Evolutionary conservation across 345 rosid genomes (phyloP), one percentile per base, ranked within the genome.

Genomic region (Pugionium cornutum): DNA sequence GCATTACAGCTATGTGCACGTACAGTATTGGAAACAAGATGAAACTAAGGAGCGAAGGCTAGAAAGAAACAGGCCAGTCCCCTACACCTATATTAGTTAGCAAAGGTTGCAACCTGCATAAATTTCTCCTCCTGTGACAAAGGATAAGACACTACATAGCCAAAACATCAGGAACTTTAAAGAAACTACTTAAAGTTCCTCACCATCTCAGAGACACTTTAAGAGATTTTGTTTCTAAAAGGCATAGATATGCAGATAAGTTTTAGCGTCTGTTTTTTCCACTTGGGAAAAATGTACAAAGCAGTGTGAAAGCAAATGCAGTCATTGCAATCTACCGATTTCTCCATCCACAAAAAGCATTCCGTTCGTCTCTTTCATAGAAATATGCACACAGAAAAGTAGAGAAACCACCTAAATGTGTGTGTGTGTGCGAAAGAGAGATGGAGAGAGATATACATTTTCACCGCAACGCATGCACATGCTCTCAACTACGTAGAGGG

Each of bases 391-490:
- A 46, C 11, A 41, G n/a, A n/a, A 3, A 6, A 26, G 25, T 3
- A 3, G 10, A 47, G 18, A 18, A 18, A 18, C 18, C 18, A 18
- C 18, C 18, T 7, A 18, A 0, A 45, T 44, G 49, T 33, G 1
- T 26, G 8, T 49, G 27, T 27, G 25, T 27, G n/a, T 1, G 57
- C 41, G 26, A 50, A 6, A 6, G 3, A 30, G 42, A 10, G 7
- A 51, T 45, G 49, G 33, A 53, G 32, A 11, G 2, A 39, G 41
- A 11, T 4, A 51, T 81, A 92, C 98, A 30, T 94, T 94, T 58
- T 86, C 86, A 31, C 79, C 77, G 72, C 99, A 94, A 30, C 89
- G 89, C 97, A 94, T 90, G 71, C 97, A 94, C 67, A 90, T 88
- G 72, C 99, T 94, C 69, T 90, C 99, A 35, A 94, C 86, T 47